Evolutionary conservation across 495 filamentous ascomycete species (phyloP), one percentile per base, ranked within the genome.

Genomic region (Podospora australis): DNA sequence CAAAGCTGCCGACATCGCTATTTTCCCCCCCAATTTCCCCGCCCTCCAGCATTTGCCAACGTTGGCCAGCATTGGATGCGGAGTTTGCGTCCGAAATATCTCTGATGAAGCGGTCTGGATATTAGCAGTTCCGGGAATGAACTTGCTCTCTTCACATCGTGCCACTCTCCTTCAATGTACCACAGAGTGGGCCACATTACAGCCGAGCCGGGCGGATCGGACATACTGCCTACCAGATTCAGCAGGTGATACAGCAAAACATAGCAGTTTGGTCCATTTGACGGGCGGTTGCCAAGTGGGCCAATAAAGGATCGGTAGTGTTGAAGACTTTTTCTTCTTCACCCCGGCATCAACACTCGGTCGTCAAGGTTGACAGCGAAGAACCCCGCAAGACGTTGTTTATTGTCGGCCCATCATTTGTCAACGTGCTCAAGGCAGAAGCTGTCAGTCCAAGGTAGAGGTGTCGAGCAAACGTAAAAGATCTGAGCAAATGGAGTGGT

Each of bases 231-330:
- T 23, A 41, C 53, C 53, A 51, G 48, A 55, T 47, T 42, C 20
- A 55, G 53, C 53, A 55, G 53, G 53, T 55, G 52, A 41, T 54
- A 48, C 51, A 49, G 42, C 14, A n/a, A n/a, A n/a, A n/a, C n/a
- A n/a, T n/a, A n/a, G n/a, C n/a, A n/a, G n/a, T n/a, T n/a, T 48
- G 44, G 39, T 39, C 43, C 36, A 23, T 44, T 47, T 44, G 50
- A 20, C n/a, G n/a, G n/a, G n/a, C n/a, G n/a, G n/a, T n/a, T n/a
- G 34, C 34, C 34, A 36, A 36, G 34, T 36, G 34, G 34, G 34
- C 13, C 34, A 36, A 6, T 36, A 36, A 36, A 36, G 6, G 4
- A 8, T 36, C 34, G 34, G 34, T 36, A 36, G 34, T 36, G 34
- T n/a, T 36, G 34, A 36, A 16, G 34, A 13, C n/a, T n/a, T n/a